These are phyloP conservation scores for Kwoniella botswanensis DNA, from an alignment of 768 basidiomycete species.

Conservation along the genomic window DNA sequence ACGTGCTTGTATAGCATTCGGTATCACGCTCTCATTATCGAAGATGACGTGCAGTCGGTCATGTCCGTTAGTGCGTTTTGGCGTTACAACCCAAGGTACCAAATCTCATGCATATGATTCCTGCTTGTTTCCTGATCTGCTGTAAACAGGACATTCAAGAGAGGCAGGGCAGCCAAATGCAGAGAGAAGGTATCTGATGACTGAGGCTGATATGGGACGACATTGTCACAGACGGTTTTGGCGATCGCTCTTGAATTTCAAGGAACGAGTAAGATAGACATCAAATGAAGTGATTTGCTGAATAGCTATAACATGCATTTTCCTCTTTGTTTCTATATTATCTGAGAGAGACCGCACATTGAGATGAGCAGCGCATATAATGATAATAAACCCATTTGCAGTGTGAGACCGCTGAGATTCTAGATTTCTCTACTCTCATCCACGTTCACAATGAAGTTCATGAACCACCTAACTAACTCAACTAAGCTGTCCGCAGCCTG, in stretches of 20 bases:
- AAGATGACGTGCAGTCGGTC: conserved; percentile 10
- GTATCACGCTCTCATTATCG: conserved; percentile 2
- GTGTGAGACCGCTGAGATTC: not conserved
- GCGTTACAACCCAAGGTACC: not conserved
- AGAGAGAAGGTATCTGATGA: no score
- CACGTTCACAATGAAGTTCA: conserved; percentile 48
- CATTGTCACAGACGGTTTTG: no score
- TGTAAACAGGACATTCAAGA: no score
- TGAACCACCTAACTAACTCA: conserved; percentile 51
- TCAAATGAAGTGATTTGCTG: not conserved
- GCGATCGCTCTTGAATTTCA: no score
- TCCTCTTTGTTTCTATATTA: not conserved
- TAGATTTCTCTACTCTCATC: conserved; percentile 45
- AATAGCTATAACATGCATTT: no score
- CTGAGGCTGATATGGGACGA: no score
- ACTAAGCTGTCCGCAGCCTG: conserved; percentile 37
- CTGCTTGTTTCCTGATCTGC: no score
- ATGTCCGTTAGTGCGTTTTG: not conserved
- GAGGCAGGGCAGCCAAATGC: no score
- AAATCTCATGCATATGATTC: not conserved
- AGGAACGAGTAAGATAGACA: not conserved
- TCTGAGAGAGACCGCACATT: not conserved
- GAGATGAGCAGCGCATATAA: no score
- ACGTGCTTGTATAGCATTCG: not conserved
- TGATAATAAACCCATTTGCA: no score